These are phyloP conservation scores for Novakomyces olei DNA, from an alignment of 805 yeast genomes.

Conservation along the genomic window DNA sequence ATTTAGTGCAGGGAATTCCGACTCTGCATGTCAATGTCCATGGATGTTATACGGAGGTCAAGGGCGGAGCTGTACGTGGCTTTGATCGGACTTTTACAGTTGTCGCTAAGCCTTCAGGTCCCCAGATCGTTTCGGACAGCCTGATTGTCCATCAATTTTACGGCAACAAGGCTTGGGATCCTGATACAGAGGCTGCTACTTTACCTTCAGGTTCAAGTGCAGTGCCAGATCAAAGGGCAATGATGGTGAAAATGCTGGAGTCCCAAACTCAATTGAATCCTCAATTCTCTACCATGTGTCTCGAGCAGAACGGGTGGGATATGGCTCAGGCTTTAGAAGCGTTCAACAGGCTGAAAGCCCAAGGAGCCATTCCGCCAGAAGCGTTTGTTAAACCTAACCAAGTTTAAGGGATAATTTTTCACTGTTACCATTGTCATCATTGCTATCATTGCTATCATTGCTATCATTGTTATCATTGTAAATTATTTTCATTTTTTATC, in stretches of 20 bases:
- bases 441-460: too few relatives aligned
- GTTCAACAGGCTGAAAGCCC: background rate
- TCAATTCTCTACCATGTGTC: constrained; percentile 1
- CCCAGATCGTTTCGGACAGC: constrained; percentile 68
- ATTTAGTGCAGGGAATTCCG: constrained; percentile 25
- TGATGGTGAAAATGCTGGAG: background rate
- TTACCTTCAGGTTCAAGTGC: background rate
- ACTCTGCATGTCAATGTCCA: constrained; percentile 65
- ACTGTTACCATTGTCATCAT: too few relatives aligned
- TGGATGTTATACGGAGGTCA: constrained; percentile 34
- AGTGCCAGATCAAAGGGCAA: background rate
- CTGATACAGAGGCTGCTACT: background rate
- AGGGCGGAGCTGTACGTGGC: constrained; percentile 30
- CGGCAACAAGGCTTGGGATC: constrained; percentile 33
- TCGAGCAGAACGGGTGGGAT: constrained; percentile 1
- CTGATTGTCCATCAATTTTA: constrained; percentile 42
- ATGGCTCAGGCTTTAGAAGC: background rate
- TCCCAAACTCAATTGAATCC: constrained; percentile 1
- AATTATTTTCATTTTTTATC: too few relatives aligned
- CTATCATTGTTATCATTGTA: too few relatives aligned
- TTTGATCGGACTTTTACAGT: constrained; percentile 73
- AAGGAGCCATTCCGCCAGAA: constrained; percentile 2
- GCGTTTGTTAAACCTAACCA: constrained; percentile 3
- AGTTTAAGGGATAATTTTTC: too few relatives aligned
- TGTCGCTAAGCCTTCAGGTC: constrained; percentile 44